phyloP scores from a whole-genome alignment of 805 yeast genomes.

The Soucietia sequanensis region DNA sequence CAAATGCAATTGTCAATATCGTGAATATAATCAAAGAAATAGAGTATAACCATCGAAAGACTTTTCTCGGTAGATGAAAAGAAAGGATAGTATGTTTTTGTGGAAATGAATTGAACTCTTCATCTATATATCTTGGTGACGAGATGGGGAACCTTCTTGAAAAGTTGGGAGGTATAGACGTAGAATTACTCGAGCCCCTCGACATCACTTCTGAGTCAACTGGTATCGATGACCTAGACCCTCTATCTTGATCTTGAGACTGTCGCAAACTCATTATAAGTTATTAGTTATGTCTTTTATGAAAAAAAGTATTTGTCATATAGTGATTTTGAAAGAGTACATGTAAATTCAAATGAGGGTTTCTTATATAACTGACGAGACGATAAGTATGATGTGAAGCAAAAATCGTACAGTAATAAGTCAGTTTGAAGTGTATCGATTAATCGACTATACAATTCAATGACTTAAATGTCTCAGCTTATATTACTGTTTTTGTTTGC shows the following conservation, averaged over 20 bases:
- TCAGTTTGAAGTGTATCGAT: too few species aligned
- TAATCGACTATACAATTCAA: too few species aligned
- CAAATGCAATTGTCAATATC: constrained; percentile 47
- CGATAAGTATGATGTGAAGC: too few species aligned
- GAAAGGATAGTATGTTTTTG: neutral
- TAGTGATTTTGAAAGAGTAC: too few species aligned
- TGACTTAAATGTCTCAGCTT: too few species aligned
- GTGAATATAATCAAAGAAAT: constrained; percentile 23
- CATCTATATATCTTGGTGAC: neutral
- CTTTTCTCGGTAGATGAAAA: constrained; percentile 14
- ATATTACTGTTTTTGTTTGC: too few species aligned
- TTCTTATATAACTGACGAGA: too few species aligned
- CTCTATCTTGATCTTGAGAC: neutral
- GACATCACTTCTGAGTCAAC: neutral
- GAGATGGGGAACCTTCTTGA: neutral
- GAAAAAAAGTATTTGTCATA: too few species aligned
- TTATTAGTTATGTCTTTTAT: too few species aligned
- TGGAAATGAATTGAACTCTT: neutral
- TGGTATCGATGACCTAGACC: neutral
- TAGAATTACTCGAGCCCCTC: neutral
- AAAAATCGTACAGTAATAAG: too few species aligned
- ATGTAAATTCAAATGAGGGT: too few species aligned
- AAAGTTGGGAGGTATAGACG: neutral
- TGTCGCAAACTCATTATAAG: constrained; percentile 1
- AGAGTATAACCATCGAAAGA: constrained; percentile 28